Evolutionary conservation across 768 basidiomycete species (phyloP).

Genomic region (Suillus alpinus): DNA sequence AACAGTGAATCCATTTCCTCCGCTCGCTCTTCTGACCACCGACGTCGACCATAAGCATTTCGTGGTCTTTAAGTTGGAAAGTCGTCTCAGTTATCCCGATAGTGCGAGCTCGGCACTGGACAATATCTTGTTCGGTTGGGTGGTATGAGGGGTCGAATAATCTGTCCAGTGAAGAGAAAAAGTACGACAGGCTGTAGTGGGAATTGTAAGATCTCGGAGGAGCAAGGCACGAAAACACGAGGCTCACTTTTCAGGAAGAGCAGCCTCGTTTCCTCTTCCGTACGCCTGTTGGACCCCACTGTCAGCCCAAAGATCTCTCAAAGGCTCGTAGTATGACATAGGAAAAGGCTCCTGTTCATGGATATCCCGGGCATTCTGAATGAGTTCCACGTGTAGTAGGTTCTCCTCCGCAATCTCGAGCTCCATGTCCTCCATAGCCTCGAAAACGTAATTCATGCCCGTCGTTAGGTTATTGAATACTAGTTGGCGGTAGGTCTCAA

Average conservation of each 20-base stretch:
- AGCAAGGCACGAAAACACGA: constrained; percentile 1
- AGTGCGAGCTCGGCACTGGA: constrained; percentile 81
- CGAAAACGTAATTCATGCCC: constrained; percentile 79
- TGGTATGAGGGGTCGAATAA: constrained; percentile 71
- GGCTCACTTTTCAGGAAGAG: constrained; percentile 83
- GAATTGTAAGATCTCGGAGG: constrained; percentile 4
- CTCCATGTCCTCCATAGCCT: constrained; percentile 88
- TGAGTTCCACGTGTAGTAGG: constrained; percentile 51
- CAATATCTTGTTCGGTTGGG: constrained; percentile 85
- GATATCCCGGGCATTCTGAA: constrained; percentile 70
- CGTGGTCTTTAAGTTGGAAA: constrained; percentile 74
- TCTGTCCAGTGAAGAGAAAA: constrained; percentile 75
- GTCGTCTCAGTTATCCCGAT: constrained; percentile 90
- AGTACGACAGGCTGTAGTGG: constrained; percentile 61
- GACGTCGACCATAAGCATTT: constrained; percentile 92
- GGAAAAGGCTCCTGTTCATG: constrained; percentile 84
- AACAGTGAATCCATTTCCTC: constrained; percentile 93
- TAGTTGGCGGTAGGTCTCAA: constrained; percentile 87
- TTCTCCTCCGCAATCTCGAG: constrained; percentile 69
- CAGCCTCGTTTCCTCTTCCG: constrained; percentile 83
- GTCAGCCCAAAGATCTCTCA: constrained; percentile 77
- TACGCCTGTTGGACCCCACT: constrained; percentile 72
- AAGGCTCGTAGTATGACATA: constrained; percentile 56
- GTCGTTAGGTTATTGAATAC: constrained; percentile 90
- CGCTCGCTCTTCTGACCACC: constrained; percentile 93